Evolutionary conservation across 179 eudicot genomes (phyloP), one percentile per base, ranked within the genome.

Genomic region (Carnegiea gigantea): DNA sequence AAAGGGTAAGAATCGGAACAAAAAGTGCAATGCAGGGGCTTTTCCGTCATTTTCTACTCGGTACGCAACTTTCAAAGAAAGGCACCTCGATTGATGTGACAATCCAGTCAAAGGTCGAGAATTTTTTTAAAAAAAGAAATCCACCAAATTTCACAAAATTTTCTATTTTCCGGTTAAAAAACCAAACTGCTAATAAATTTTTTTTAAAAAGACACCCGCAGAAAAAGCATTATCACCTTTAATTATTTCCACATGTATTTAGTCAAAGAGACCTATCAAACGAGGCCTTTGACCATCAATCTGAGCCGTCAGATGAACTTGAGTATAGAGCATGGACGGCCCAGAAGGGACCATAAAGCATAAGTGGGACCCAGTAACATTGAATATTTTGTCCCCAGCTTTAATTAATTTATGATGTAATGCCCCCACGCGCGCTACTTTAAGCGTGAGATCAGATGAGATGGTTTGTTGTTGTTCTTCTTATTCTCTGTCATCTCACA

Each of bases 31-130:
- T n/a, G 10, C 24, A 68, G 4, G 89, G 81, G 28, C 74, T 79
- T 43, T 33, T 53, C 11, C 20, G 86, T 87, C 79, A 73, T 81
- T 33, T 28, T 67, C 14, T 18, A 7, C 18, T 28, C 14, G 70
- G 53, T 62, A 67, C 51, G 82, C 78, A 53, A 84, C 83, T 49
- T 89, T 89, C 90, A 87, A 87, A 77, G 86, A 85, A 87, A 79
- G 74, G 80, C 83, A 83, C 89, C 87, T 89, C 81, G 88, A 84
- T 78, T 86, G 85, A 85, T 78, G 88, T 85, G 89, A 82, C 88
- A 84, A 36, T 38, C 73, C 84, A 81, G 90, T 89, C 89, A 87
- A 87, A 86, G 85, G 82, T 62, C 43, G 79, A 73, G 46, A 75
- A 75, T 60, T 78, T 67, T 51, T 73, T 76, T 48, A 21, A 13